Evolutionary conservation across 208 protist species (phyloP).

Genomic region (Porcisia hertigi): DNA sequence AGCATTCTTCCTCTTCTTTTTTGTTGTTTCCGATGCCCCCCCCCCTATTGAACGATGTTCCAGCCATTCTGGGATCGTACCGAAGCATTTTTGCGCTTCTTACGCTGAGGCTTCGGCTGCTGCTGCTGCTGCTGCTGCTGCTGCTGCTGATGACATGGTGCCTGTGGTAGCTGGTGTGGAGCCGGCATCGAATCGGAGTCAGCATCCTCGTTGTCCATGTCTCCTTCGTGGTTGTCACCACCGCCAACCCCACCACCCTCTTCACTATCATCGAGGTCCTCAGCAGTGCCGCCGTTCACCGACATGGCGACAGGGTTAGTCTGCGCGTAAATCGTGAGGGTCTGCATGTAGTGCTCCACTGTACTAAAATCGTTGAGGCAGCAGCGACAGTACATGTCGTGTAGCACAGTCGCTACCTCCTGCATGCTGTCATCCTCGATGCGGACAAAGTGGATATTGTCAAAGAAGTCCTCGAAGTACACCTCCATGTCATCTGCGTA

Average conservation of each 20-base stretch:
- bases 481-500: conserved; percentile 85
- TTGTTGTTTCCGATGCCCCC: not conserved
- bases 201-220: conserved; percentile 15
- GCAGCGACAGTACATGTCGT: conserved; percentile 89
- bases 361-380: conserved; percentile 64
- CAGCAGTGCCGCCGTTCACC: conserved; percentile 47
- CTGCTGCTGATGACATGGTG: conserved; percentile 13
- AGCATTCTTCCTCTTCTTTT: too few relatives aligned
- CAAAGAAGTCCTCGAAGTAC: conserved; percentile 90
- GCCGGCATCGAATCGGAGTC: conserved; percentile 4
- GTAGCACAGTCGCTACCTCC: conserved; percentile 76
- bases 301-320: conserved; percentile 71
- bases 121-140: conserved; percentile 21
- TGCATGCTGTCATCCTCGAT: conserved; percentile 90
- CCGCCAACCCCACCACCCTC: conserved; percentile 17
- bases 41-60: conserved; percentile 47
- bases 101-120: conserved; percentile 31
- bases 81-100: conserved; percentile 70
- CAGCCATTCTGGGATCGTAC: conserved; percentile 68
- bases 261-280: conserved; percentile 28
- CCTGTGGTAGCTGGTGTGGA: conserved; percentile 4
- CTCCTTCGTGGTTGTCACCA: conserved; percentile 18
- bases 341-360: conserved; percentile 64
- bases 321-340: conserved; percentile 49
- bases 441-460: conserved; percentile 53